phyloP scores from a whole-genome alignment of 345 rosid species.

The Arabidopsis suecica region DNA sequence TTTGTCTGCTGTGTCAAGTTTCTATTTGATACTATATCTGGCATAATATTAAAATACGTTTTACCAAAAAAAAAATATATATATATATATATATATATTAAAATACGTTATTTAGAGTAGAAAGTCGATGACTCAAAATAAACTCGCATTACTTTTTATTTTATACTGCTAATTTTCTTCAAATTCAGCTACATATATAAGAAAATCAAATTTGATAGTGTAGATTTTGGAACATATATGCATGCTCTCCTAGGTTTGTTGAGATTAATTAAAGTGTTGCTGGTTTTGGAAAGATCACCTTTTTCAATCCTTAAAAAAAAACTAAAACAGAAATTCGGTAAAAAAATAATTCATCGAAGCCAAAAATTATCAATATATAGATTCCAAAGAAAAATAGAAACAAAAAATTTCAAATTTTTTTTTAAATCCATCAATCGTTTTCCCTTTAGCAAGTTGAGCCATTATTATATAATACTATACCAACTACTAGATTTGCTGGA shows the following conservation, averaged over 20 bases:
- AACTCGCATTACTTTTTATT: not conserved
- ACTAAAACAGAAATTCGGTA: not conserved
- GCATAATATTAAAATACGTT: not conserved
- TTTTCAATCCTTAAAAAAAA: not conserved
- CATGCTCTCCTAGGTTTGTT: conserved; percentile 2
- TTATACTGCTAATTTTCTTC: not conserved
- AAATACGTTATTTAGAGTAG: not conserved
- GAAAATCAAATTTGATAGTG: not conserved
- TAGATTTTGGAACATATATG: not conserved
- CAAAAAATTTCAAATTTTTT: too few species aligned
- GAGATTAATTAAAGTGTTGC: not conserved
- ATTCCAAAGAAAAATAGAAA: not conserved
- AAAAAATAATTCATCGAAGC: not conserved
- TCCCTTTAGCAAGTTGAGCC: conserved; percentile 35
- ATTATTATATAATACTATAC: conserved; percentile 24
- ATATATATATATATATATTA: too few species aligned
- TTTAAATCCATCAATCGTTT: not conserved
- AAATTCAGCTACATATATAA: not conserved
- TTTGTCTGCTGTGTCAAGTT: not conserved
- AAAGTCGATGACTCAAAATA: not conserved
- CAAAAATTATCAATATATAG: not conserved
- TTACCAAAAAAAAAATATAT: too few species aligned
- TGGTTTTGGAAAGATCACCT: not conserved
- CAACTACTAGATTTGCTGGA: conserved; percentile 27
- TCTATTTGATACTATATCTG: not conserved